These are phyloP conservation scores for Botrytis porri DNA, from an alignment of 2,329 filamentous ascomycete genomes.

Conservation along the genomic window DNA sequence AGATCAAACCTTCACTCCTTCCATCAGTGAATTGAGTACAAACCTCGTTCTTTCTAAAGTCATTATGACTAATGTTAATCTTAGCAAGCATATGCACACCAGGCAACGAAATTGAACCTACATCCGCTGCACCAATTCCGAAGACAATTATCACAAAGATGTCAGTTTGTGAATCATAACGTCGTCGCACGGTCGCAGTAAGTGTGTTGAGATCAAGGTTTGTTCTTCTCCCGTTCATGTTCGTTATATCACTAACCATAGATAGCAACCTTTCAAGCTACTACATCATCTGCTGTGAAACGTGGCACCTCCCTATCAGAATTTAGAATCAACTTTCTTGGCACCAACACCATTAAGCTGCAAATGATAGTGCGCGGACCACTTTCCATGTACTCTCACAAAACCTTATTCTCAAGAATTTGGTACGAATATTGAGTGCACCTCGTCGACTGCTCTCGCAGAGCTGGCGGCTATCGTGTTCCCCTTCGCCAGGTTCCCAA, in stretches of 20 bases:
- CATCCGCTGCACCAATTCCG: neutral
- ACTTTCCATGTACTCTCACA: neutral
- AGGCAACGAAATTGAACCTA: neutral
- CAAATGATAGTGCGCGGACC: neutral
- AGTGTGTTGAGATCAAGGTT: neutral
- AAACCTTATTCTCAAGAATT: neutral
- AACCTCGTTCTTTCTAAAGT: neutral
- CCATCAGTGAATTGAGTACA: neutral
- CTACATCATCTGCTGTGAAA: neutral
- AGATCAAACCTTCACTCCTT: no score
- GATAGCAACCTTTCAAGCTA: neutral
- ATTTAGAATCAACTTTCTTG: neutral
- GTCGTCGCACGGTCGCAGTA: no score
- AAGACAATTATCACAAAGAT: neutral
- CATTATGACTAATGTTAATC: neutral
- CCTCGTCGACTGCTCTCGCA: neutral
- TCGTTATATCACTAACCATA: neutral
- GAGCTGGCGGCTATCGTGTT: no score
- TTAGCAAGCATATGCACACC: neutral
- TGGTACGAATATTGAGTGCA: neutral
- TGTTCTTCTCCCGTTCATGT: neutral
- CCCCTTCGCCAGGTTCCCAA: no score
- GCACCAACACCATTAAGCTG: neutral
- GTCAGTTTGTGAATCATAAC: neutral
- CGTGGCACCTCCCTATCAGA: neutral